phyloP scores from a whole-genome alignment of 345 rosid genomes.

The Hibiscus tridactylites region DNA sequence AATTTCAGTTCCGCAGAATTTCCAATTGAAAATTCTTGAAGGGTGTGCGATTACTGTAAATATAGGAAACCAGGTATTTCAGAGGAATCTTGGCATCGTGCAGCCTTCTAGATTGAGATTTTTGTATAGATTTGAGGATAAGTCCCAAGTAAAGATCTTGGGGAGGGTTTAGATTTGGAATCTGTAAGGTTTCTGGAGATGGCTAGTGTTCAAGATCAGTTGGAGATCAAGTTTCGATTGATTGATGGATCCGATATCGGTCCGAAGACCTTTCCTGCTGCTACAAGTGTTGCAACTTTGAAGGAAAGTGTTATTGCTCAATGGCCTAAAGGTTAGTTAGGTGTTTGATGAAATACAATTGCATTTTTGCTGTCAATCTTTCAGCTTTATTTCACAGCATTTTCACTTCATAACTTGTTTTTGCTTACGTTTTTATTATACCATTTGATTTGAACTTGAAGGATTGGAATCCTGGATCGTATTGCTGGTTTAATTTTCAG shows the following conservation, averaged over 20 bases:
- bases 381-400: not conserved
- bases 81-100: constrained; percentile 14
- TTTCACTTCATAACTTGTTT: not conserved
- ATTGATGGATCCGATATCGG: constrained; percentile 59
- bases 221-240: constrained; percentile 87
- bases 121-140: constrained; percentile 10
- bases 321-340: not conserved
- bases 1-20: constrained; percentile 17
- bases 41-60: constrained; percentile 11
- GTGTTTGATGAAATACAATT: not conserved
- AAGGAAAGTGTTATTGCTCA: not conserved
- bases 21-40: constrained; percentile 1
- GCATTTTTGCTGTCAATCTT: not conserved
- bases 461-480: not conserved
- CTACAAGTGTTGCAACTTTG: not conserved
- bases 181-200: constrained; percentile 31
- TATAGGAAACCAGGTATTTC: constrained; percentile 6
- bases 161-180: constrained; percentile 10
- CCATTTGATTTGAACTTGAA: not conserved
- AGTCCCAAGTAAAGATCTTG: constrained; percentile 20
- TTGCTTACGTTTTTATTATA: not conserved
- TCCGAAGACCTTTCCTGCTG: not conserved
- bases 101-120: constrained; percentile 13
- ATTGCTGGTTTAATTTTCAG: not conserved
- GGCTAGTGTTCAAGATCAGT: constrained; percentile 72